Conservation (phyloP, 2,329 filamentous ascomycete species). For the Myriosclerotinia scirpicola region DNA sequence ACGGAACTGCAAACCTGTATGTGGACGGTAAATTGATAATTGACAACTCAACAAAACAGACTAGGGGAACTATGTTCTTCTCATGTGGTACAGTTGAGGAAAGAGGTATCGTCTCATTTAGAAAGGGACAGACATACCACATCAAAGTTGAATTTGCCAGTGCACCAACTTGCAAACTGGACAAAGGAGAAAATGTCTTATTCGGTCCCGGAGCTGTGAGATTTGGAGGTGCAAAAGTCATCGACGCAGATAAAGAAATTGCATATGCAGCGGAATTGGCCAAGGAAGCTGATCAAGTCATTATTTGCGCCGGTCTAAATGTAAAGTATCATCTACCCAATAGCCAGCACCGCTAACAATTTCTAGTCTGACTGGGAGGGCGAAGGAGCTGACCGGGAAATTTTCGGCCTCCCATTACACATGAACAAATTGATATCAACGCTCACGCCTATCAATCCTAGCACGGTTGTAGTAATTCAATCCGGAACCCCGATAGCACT, state of each 20-base stretch:
- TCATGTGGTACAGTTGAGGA: slow-evolving; percentile 42
- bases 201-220: slow-evolving; percentile 62
- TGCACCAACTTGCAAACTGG: slow-evolving; percentile 57
- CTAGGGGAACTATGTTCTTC: slow-evolving; percentile 44
- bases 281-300: slow-evolving; percentile 67
- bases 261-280: slow-evolving; percentile 65
- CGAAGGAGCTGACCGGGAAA: slow-evolving; percentile 38
- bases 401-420: slow-evolving; percentile 35
- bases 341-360: slow-evolving; percentile 49
- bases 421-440: slow-evolving; percentile 47
- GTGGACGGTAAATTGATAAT: slow-evolving; percentile 41
- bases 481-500: slow-evolving; percentile 73
- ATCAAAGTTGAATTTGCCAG: slow-evolving; percentile 51
- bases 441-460: slow-evolving; percentile 57
- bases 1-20: slow-evolving; percentile 42
- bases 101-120: slow-evolving; percentile 33
- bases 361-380: slow-evolving; percentile 50
- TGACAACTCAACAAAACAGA: slow-evolving; percentile 41
- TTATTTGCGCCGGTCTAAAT: slow-evolving; percentile 75
- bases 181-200: slow-evolving; percentile 48
- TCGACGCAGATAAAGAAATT: slow-evolving; percentile 60
- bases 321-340: slow-evolving; percentile 42
- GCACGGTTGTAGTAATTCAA: slow-evolving; percentile 72
- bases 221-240: slow-evolving; percentile 59
- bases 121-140: slow-evolving; percentile 39